A percentile compares a stretch with the other conserved stretches of the same genome.
Conservation (phyloP, 331 rosid genomes). For the Pyracantha coccinea region DNA sequence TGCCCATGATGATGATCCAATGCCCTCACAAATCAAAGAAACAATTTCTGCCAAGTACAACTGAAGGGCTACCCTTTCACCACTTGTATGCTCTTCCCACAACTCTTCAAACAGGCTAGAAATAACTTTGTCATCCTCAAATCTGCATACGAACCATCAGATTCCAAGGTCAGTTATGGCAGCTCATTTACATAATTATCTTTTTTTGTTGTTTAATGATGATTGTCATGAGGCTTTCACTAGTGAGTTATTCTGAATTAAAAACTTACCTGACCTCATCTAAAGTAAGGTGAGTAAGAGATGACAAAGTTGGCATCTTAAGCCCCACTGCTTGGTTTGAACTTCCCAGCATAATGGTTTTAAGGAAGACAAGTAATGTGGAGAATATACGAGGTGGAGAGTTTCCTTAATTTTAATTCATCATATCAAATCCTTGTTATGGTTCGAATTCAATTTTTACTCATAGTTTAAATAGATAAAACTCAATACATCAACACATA, state of each 20-base stretch:
- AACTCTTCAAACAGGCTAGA: conserved; percentile 79
- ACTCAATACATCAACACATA: background rate
- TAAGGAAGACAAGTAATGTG: background rate
- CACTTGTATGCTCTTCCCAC: conserved; percentile 96
- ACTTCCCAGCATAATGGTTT: background rate
- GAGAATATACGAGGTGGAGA: background rate
- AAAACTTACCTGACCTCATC: background rate
- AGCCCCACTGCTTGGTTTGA: background rate
- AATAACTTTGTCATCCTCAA: conserved; percentile 76
- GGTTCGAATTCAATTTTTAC: background rate
- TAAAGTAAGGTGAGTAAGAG: background rate
- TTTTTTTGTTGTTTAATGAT: background rate
- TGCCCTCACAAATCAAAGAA: conserved; percentile 61
- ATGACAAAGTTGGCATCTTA: background rate
- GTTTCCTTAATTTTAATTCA: background rate
- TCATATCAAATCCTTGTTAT: background rate
- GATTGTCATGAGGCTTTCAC: background rate
- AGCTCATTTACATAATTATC: conserved; percentile 2
- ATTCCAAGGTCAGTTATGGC: conserved; percentile 2
- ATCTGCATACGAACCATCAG: conserved; percentile 35
- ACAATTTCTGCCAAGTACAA: conserved; percentile 78
- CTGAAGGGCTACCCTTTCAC: conserved; percentile 78
- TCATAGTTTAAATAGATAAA: background rate
- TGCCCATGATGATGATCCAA: conserved; percentile 83
- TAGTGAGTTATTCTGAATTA: background rate